phyloP scores from a whole-genome alignment of 495 filamentous ascomycete genomes.

The Tuber calosporum region DNA sequence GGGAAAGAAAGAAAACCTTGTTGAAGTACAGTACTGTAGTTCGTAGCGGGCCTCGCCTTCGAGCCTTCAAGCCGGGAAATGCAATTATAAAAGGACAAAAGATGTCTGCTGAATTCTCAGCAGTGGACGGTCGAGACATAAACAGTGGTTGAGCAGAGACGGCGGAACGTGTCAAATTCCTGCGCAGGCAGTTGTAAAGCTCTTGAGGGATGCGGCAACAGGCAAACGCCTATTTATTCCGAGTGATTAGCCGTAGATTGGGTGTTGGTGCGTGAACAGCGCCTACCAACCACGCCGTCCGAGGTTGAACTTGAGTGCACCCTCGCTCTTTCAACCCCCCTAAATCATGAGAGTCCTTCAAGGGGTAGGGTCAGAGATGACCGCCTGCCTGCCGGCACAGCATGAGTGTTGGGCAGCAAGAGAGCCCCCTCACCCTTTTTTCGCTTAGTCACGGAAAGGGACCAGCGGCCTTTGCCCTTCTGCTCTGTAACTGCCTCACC shows the following conservation, averaged over 20 bases:
- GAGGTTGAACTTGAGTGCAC: background rate
- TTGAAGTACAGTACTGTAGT: background rate
- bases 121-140: background rate
- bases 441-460: background rate
- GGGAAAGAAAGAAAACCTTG: background rate
- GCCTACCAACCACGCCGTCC: background rate
- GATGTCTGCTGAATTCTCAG: background rate
- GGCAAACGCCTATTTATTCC: background rate
- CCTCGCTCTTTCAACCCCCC: background rate
- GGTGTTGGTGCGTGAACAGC: background rate
- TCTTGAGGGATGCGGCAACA: background rate
- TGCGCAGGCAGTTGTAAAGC: background rate
- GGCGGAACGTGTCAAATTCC: background rate
- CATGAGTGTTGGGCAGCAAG: background rate
- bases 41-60: background rate
- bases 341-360: background rate
- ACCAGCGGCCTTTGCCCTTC: background rate
- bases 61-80: background rate
- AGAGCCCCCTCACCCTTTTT: background rate
- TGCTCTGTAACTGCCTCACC: background rate
- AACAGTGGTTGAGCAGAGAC: background rate
- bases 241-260: slow-evolving; percentile 7
- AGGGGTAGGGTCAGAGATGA: background rate
- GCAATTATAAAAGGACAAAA: background rate
- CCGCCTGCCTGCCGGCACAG: background rate